Base-by-base conservation (phyloP, 257 asterid genomes). In the Solanum pimpinellifolium region DNA sequence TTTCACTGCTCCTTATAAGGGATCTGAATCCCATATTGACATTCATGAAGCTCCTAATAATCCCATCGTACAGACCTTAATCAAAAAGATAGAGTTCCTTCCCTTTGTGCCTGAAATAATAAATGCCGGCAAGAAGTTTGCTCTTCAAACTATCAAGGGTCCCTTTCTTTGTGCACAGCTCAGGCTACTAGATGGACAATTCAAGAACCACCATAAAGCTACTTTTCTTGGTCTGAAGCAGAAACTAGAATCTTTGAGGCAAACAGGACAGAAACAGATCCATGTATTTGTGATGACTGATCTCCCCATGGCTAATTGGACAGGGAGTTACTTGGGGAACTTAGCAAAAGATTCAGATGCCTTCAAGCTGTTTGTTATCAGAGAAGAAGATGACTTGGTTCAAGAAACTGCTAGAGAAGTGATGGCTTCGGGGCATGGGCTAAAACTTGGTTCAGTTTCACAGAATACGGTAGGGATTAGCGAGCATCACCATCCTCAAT, bases 111-210 rank as follows among this genome's bases (percentile, higher is more conserved):
- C 98, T 3, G 95, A 94, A 86, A 94, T 95, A 86, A 25, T 91
- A 37, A 87, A 87, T 87, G 96, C 98, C n/a, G 98, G 98, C 80
- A 95, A 93, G 92, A 89, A 88, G 60, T 97, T 94, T 83, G 94
- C 95, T 27, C 93, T 46, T 56, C 88, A 89, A 88, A 90, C 85
- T 33, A 93, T 95, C 59, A 93, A 89, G 86, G 93, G 92, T 77
- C 98, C 98, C 1, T 95, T 92, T 91, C 90, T 97, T 84, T 95
- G 99, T 87, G 95, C 95, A 29, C 99, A 97, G 91, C 98, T 97
- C 52, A 91, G 99, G 87, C 90, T 95, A 88, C 87, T 94, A 89
- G 99, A 97, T 88, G 99, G 99, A 85, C 99, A 97, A 65, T 97
- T 97, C 91, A 97, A 97, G 93, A 94, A 95, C 91, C 99, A 94